Conservation (phyloP, 139 green algal species). For the Mychonastes homosphaera region DNA sequence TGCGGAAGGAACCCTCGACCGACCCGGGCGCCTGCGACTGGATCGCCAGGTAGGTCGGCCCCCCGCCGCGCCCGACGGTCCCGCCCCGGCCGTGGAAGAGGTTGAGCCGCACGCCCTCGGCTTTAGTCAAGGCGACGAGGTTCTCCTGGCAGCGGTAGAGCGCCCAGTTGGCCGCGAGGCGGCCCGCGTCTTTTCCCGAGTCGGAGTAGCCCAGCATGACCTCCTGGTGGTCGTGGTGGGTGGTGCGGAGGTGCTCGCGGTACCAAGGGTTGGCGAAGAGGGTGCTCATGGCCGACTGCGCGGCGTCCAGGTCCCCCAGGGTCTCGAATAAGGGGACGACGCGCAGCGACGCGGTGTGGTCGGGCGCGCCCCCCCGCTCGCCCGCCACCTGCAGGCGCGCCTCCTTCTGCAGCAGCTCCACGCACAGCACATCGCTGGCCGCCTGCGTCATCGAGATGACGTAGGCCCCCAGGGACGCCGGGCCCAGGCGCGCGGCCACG, state of each 20-base stretch:
- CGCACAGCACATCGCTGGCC: conserved; percentile 83
- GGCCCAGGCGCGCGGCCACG: conserved; percentile 26
- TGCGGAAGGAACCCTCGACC: conserved; percentile 74
- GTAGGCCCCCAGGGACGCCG: conserved; percentile 74
- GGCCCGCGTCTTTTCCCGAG: conserved; percentile 91
- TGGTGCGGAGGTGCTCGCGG: conserved; percentile 35
- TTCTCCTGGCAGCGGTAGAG: conserved; percentile 63
- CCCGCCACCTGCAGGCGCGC: conserved; percentile 39
- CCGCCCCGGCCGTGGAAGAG: conserved; percentile 94
- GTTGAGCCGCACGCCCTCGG: conserved; percentile 63
- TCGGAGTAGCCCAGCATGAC: conserved; percentile 97
- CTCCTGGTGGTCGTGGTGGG: conserved; percentile 58
- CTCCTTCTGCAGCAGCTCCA: conserved; percentile 90
- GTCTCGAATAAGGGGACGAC: conserved; percentile 96
- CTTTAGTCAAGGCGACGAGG: conserved; percentile 46
- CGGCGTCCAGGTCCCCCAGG: conserved; percentile 71
- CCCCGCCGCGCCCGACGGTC: conserved; percentile 89
- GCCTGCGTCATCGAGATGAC: conserved; percentile 88
- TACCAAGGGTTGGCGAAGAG: conserved; percentile 63
- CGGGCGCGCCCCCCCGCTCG: conserved; percentile 21
- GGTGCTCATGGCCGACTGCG: conserved; percentile 34
- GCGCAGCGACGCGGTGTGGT: conserved; percentile 43
- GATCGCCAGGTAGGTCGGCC: conserved; percentile 87
- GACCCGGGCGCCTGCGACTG: conserved; percentile 82
- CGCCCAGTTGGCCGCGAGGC: conserved; percentile 84